Evolutionary conservation across 2,329 filamentous ascomycete genomes (phyloP).

Genomic region (Leptosphaerulina australis): DNA sequence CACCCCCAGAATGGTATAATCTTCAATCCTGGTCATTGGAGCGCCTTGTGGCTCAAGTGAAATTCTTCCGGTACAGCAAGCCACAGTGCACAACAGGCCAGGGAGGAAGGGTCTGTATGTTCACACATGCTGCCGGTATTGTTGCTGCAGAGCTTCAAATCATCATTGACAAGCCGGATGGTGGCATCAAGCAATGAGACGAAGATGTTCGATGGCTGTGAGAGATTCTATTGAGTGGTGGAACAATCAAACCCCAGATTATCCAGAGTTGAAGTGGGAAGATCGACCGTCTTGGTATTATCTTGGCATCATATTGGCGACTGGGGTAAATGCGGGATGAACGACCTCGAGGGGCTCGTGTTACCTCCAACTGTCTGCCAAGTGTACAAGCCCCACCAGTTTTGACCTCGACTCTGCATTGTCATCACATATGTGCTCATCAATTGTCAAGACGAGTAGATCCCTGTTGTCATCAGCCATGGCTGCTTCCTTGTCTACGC

Average conservation of each 20-base stretch:
- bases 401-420: conserved; percentile 2
- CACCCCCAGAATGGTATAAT: neutral
- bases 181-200: conserved; percentile 17
- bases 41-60: neutral
- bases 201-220: conserved; percentile 22
- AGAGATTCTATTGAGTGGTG: conserved; percentile 25
- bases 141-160: conserved; percentile 6
- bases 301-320: conserved; percentile 18
- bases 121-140: conserved; percentile 1
- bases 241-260: conserved; percentile 29
- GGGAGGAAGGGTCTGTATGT: conserved; percentile 3
- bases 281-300: conserved; percentile 22
- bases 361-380: conserved; percentile 6
- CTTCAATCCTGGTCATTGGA: conserved; percentile 7
- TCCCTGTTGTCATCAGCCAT: neutral
- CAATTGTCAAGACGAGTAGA: conserved; percentile 3
- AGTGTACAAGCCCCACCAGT: conserved; percentile 5
- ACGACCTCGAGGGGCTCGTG: neutral
- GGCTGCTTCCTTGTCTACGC: neutral
- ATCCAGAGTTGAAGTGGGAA: conserved; percentile 17
- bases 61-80: conserved; percentile 24
- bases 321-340: conserved; percentile 18
- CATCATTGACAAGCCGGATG: conserved; percentile 13
- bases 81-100: conserved; percentile 10
- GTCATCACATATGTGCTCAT: conserved; percentile 3